Conservation (phyloP, 2,329 filamentous ascomycete species). For the Colletotrichum aenigma region DNA sequence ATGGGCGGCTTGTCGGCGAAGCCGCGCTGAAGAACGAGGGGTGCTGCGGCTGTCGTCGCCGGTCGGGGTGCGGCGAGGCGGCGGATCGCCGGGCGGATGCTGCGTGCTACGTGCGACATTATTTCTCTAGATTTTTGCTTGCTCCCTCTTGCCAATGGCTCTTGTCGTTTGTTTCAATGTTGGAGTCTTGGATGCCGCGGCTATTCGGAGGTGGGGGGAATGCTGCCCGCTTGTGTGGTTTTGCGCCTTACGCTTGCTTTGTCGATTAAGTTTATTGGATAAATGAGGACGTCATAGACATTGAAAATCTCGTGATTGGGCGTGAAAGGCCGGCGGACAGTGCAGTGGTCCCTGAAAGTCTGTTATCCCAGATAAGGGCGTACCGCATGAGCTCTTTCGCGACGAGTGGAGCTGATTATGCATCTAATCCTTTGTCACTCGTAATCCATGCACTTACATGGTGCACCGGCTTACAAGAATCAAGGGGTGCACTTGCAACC, state of each 20-base stretch:
- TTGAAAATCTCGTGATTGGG: background rate
- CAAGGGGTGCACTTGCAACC: background rate
- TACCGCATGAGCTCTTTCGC: background rate
- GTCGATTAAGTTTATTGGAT: background rate
- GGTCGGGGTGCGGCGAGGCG: constrained; percentile 19
- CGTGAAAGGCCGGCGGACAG: background rate
- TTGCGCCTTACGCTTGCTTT: background rate
- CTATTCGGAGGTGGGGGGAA: background rate
- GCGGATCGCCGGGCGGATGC: constrained; percentile 25
- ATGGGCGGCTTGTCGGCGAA: constrained; percentile 28
- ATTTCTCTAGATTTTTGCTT: background rate
- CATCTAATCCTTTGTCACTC: background rate
- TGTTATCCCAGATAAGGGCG: background rate
- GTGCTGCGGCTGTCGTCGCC: constrained; percentile 15
- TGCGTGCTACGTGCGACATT: constrained; percentile 16
- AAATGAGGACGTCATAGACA: background rate
- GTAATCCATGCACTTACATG: background rate
- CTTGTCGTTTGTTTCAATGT: background rate
- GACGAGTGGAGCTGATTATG: background rate
- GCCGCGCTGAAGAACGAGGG: constrained; percentile 15
- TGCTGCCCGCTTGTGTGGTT: background rate
- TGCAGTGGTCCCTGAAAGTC: background rate
- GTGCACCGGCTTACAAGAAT: background rate
- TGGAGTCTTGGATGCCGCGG: background rate
- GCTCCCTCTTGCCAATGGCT: background rate